phyloP scores from a whole-genome alignment of 164 flowering plant species.

The Umbilicus rupestris region DNA sequence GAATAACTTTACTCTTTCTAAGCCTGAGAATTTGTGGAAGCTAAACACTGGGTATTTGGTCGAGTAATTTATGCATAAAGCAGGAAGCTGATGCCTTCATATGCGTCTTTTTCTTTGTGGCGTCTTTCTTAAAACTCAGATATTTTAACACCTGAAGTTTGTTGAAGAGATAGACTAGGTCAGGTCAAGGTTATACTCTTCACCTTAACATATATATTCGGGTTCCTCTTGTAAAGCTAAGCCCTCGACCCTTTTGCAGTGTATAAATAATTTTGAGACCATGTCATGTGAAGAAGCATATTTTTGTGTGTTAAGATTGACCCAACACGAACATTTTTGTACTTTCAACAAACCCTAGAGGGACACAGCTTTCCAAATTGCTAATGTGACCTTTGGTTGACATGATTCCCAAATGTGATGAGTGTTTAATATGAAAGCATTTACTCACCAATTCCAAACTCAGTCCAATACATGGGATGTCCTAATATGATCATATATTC shows the following conservation, averaged over 20 bases:
- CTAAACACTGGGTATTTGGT: background rate
- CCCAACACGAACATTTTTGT: background rate
- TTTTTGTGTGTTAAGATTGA: constrained; percentile 1
- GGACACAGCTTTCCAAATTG: background rate
- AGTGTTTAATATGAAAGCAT: too few species aligned
- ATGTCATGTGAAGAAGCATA: constrained; percentile 3
- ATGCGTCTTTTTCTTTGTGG: background rate
- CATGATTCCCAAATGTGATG: background rate
- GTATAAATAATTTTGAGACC: background rate
- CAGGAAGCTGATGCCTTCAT: background rate
- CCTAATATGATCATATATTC: too few species aligned
- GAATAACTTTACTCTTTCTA: background rate
- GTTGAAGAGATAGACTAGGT: background rate
- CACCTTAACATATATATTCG: background rate
- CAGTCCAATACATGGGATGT: too few species aligned
- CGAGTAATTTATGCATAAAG: constrained; percentile 3
- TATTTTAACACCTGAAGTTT: background rate
- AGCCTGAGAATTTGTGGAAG: background rate
- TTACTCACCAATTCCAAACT: too few species aligned
- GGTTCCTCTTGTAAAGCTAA: background rate
- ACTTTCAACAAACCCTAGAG: constrained; percentile 2
- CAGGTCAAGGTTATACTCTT: background rate
- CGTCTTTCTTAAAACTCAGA: background rate
- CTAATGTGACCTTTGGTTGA: background rate
- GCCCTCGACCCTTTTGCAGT: background rate